These are phyloP conservation scores for Agaricales sp. DNA, from an alignment of 1,284 basidiomycete genomes.

Conservation along the genomic window DNA sequence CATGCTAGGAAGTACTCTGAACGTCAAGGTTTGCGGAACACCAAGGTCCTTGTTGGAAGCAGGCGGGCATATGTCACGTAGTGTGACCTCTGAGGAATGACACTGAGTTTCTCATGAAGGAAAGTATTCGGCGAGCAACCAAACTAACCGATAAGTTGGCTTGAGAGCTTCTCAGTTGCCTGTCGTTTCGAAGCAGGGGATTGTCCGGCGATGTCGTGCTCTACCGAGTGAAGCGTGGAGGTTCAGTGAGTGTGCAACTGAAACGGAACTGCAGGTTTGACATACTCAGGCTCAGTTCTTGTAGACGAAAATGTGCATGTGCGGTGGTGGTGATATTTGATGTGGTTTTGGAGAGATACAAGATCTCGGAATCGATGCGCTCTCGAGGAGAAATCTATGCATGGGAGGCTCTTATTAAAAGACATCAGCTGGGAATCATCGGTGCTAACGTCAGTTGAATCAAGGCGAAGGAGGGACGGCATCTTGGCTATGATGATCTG, in stretches of 20 bases:
- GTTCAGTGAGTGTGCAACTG: not conserved
- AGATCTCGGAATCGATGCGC: conserved; percentile 79
- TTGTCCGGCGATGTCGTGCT: not conserved
- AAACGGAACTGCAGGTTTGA: conserved; percentile 9
- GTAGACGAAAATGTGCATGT: conserved; percentile 39
- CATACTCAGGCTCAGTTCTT: conserved; percentile 58
- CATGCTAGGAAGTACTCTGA: conserved; percentile 60
- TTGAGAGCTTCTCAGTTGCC: not conserved
- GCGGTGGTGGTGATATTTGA: conserved; percentile 8
- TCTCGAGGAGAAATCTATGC: conserved; percentile 60
- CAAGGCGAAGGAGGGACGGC: conserved; percentile 50
- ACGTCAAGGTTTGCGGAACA: conserved; percentile 14
- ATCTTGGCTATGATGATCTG: conserved; percentile 68
- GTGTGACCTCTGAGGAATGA: too few species aligned
- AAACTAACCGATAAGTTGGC: not conserved
- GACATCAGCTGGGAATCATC: conserved; percentile 2
- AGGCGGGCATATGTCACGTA: too few species aligned
- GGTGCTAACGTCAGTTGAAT: conserved; percentile 53
- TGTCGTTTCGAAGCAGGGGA: not conserved
- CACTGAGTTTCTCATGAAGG: too few species aligned
- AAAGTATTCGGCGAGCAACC: too few species aligned
- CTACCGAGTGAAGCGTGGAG: too few species aligned
- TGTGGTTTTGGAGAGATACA: conserved; percentile 63
- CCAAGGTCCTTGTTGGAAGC: too few species aligned
- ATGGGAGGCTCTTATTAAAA: conserved; percentile 10